Evolutionary conservation across 208 protist species (phyloP), one percentile per base, ranked within the genome.

Genomic region (Trypanosoma lewisi): DNA sequence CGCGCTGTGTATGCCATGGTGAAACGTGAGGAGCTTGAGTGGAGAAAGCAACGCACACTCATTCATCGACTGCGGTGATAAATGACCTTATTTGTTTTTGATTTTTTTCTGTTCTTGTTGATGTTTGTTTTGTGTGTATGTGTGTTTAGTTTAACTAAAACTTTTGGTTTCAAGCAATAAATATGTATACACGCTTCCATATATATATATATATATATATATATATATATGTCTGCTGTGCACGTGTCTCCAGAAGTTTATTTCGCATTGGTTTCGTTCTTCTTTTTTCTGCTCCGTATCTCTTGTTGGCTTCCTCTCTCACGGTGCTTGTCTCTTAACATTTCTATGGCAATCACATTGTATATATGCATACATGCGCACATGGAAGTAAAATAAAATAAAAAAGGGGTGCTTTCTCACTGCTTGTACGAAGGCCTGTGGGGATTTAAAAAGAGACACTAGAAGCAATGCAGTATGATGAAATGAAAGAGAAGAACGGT

Each of bases 1-100:
- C 83, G 89, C 19, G 89, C 89, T 4, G 52, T 96, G 44, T 93
- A 82, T 56, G 89, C 85, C n/a, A 96, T 96, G 89, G 77, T 92
- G 66, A 78, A 81, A 60, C 86, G 89, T 2, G 86, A 93, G 47
- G 89, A 96, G 59, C 54, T 96, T 47, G 86, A 91, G 73, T 96
- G 86, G 86, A 78, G 89, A n/a, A 92, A 90, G 72, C 89, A 96
- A 73, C 89, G 89, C 31, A 85, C 85, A 1, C 70, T 91, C 19
- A 70, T 95, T 60, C 77, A 91, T 61, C 78, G 89, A 47, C 62
- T 79, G 11, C 79, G 85, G n/a, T 92, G 59, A 79, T 14, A 62
- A 39, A 39, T 57, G 19, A 47, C n/a, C 57, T 47, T 33, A 28
- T 59, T 47, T 61, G 31, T 47, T 55, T 41, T 21, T 53, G 30